A percentile compares a stretch with the other conserved stretches of the same genome.
These are phyloP conservation scores for Globisporangium irregulare DNA, from an alignment of 352 stramenopile genomes.

Conservation along the genomic window DNA sequence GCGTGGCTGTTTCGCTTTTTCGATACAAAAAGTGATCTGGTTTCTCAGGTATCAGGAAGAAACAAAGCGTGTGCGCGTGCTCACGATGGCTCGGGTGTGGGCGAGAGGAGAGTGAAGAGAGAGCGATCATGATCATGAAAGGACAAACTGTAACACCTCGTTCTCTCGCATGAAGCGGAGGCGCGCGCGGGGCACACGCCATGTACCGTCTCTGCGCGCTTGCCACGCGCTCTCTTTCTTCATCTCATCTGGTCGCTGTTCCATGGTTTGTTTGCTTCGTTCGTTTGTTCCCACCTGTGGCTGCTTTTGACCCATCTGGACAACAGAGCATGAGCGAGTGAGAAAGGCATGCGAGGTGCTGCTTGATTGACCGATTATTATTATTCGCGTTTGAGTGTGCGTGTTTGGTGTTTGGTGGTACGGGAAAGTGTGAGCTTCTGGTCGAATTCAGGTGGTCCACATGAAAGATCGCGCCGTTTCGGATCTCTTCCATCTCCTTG, in stretches of 20 bases:
- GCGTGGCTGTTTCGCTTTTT: not conserved
- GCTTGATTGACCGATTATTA: not conserved
- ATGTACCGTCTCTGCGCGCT: constrained; percentile 4
- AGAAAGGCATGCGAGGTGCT: too few relatives aligned
- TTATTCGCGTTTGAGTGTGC: not conserved
- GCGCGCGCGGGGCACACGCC: constrained; percentile 5
- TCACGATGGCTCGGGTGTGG: not conserved
- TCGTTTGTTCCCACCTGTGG: not conserved
- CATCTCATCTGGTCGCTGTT: not conserved
- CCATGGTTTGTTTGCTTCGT: not conserved
- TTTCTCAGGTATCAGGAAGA: not conserved
- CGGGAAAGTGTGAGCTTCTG: not conserved
- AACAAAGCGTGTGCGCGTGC: not conserved
- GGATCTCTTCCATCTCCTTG: not conserved
- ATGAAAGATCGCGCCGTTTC: constrained; percentile 4
- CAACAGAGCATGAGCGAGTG: not conserved
- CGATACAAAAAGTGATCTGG: not conserved
- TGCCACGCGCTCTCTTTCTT: constrained; percentile 2
- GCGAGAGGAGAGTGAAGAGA: not conserved
- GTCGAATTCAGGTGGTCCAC: constrained; percentile 2
- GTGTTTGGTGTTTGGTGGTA: not conserved
- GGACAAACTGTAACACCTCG: constrained; percentile 4
- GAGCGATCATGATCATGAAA: not conserved
- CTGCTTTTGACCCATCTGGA: not conserved
- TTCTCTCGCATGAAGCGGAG: not conserved